These are phyloP conservation scores for Kwoniella dejecticola DNA, from an alignment of 768 basidiomycete genomes.

Conservation along the genomic window DNA sequence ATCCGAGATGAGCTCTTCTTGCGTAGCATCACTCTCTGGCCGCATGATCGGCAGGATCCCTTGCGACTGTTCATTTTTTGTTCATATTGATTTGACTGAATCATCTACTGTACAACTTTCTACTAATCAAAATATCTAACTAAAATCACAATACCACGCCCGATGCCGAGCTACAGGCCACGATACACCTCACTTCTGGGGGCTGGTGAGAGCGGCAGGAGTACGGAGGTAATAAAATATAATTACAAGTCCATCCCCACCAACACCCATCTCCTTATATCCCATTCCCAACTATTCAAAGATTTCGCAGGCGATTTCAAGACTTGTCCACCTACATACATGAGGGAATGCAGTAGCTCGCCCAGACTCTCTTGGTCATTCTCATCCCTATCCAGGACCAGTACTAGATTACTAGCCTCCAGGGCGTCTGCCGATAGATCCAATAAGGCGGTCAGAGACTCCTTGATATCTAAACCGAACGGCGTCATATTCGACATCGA, in stretches of 20 bases:
- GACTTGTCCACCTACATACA: slow-evolving; percentile 52
- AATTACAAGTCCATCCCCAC: slow-evolving; percentile 51
- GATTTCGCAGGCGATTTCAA: slow-evolving; percentile 35
- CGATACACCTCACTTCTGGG: not conserved
- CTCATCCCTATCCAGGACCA: slow-evolving; percentile 47
- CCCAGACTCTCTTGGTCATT: slow-evolving; percentile 42
- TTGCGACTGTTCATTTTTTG: no score
- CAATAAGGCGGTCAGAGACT: slow-evolving; percentile 50
- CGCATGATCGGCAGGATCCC: no score
- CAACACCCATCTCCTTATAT: slow-evolving; percentile 51
- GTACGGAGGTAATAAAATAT: not conserved
- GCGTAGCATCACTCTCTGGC: no score
- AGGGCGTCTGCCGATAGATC: slow-evolving; percentile 50
- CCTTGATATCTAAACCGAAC: slow-evolving; percentile 47
- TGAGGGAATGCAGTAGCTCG: slow-evolving; percentile 49
- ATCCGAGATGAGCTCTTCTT: no score
- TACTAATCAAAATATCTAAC: not conserved
- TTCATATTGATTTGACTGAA: not conserved
- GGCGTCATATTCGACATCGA: not conserved
- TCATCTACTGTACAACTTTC: slow-evolving; percentile 2
- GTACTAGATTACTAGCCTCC: slow-evolving; percentile 41
- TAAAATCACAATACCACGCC: no score
- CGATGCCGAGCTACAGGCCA: not conserved
- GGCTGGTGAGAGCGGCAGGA: not conserved
- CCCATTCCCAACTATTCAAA: slow-evolving; percentile 50